phyloP scores from a whole-genome alignment of 208 protist genomes.

The Eutreptiella sp. region DNA sequence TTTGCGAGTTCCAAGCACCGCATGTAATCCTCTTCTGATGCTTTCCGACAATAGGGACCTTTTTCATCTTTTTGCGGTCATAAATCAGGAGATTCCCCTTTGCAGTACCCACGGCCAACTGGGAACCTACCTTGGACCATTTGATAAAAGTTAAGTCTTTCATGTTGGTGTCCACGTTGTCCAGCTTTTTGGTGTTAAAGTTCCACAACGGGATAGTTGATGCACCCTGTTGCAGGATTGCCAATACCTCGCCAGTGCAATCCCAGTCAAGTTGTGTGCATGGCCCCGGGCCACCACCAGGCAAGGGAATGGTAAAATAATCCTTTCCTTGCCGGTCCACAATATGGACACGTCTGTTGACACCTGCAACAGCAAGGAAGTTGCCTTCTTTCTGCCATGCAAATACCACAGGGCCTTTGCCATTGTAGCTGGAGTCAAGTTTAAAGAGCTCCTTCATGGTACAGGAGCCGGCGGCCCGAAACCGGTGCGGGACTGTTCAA shows the following conservation, averaged over 20 bases:
- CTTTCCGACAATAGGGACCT: constrained; percentile 69
- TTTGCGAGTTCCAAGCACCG: constrained; percentile 66
- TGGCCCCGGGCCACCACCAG: constrained; percentile 38
- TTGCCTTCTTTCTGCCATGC: constrained; percentile 59
- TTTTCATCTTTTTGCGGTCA: constrained; percentile 79
- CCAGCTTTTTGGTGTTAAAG: constrained; percentile 47
- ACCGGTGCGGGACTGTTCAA: no score
- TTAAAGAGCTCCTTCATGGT: constrained; percentile 75
- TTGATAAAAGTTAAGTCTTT: constrained; percentile 72
- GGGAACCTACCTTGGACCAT: constrained; percentile 68
- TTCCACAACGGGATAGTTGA: constrained; percentile 69
- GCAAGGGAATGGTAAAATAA: constrained; percentile 52
- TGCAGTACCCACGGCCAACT: constrained; percentile 70
- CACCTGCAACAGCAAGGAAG: constrained; percentile 61
- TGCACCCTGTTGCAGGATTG: constrained; percentile 63
- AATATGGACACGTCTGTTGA: constrained; percentile 67
- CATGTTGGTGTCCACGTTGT: constrained; percentile 71
- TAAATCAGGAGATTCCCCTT: constrained; percentile 85
- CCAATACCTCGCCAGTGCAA: constrained; percentile 62
- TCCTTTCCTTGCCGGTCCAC: constrained; percentile 67
- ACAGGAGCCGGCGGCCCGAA: no score
- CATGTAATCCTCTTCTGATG: constrained; percentile 78
- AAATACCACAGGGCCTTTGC: constrained; percentile 55
- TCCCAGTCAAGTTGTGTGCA: constrained; percentile 86
- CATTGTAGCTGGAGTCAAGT: constrained; percentile 48